Conservation (phyloP, 345 rosid genomes). For the Microthlaspi erraticum region DNA sequence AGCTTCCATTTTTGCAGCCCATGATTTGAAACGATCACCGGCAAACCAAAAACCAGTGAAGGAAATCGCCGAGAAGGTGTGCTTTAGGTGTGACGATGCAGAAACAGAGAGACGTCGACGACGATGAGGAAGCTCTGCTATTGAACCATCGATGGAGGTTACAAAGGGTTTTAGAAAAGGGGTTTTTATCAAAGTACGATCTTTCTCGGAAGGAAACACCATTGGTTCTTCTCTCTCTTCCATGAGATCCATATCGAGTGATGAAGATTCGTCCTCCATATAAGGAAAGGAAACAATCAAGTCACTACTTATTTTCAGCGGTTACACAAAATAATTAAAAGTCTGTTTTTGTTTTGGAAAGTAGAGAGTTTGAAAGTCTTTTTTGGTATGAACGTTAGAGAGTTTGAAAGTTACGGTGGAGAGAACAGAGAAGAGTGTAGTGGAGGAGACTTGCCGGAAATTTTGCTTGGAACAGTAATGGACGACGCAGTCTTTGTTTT, state of each 20-base stretch:
- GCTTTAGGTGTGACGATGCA: too few relatives aligned
- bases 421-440: too few relatives aligned
- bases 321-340: too few relatives aligned
- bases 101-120: slow-evolving; percentile 18
- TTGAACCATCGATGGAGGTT: slow-evolving; percentile 20
- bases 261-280: not conserved
- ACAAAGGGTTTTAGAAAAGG: slow-evolving; percentile 52
- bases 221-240: slow-evolving; percentile 52
- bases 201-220: slow-evolving; percentile 32
- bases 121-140: slow-evolving; percentile 29
- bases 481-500: too few relatives aligned
- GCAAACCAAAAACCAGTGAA: slow-evolving; percentile 48
- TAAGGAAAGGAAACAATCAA: not conserved
- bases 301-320: too few relatives aligned
- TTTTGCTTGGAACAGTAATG: too few relatives aligned
- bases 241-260: not conserved
- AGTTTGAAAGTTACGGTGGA: too few relatives aligned
- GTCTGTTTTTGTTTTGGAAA: too few relatives aligned
- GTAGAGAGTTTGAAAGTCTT: too few relatives aligned
- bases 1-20: slow-evolving; percentile 54
- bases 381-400: too few relatives aligned
- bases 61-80: not conserved
- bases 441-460: too few relatives aligned
- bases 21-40: slow-evolving; percentile 34
- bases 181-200: slow-evolving; percentile 38